These are phyloP conservation scores for Poa annua DNA, from an alignment of 176 grass and related monocot genomes.

Conservation along the genomic window DNA sequence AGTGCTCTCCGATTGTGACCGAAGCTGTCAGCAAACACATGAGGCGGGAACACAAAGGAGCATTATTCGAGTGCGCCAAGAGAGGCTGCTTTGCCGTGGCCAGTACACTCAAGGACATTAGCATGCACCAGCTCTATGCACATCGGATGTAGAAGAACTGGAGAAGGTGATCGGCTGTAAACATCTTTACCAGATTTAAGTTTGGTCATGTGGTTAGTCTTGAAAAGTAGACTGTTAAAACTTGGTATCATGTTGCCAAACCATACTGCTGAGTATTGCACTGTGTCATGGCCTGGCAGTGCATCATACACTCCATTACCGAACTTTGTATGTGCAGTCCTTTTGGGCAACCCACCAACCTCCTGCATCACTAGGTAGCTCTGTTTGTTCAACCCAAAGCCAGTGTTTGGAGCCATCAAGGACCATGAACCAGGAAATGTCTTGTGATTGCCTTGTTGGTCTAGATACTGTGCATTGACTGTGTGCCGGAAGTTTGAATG, in stretches of 20 bases:
- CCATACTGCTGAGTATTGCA: conserved; percentile 54
- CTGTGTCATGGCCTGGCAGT: conserved; percentile 33
- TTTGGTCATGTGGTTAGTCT: too few relatives aligned
- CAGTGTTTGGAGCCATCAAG: conserved; percentile 55
- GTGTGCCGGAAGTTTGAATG: conserved; percentile 52
- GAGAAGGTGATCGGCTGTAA: too few relatives aligned
- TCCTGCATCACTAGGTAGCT: conserved; percentile 46
- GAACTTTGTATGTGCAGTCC: conserved; percentile 42
- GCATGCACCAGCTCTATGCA: too few relatives aligned
- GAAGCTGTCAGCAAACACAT: too few relatives aligned
- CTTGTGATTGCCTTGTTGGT: conserved; percentile 53
- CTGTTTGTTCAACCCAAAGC: conserved; percentile 48
- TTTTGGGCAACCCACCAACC: conserved; percentile 44
- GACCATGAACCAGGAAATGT: conserved; percentile 54
- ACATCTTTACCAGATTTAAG: too few relatives aligned
- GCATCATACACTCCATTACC: conserved; percentile 41
- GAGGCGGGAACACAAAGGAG: too few relatives aligned
- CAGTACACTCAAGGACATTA: too few relatives aligned
- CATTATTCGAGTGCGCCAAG: too few relatives aligned
- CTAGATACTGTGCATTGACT: conserved; percentile 56
- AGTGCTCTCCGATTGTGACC: too few relatives aligned
- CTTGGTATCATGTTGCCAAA: conserved; percentile 49
- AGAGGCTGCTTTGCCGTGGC: too few relatives aligned
- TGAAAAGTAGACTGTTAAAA: too few relatives aligned
- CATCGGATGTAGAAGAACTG: too few relatives aligned